These are phyloP conservation scores for Litchi chinensis DNA, from an alignment of 345 rosid genomes.

Conservation along the genomic window DNA sequence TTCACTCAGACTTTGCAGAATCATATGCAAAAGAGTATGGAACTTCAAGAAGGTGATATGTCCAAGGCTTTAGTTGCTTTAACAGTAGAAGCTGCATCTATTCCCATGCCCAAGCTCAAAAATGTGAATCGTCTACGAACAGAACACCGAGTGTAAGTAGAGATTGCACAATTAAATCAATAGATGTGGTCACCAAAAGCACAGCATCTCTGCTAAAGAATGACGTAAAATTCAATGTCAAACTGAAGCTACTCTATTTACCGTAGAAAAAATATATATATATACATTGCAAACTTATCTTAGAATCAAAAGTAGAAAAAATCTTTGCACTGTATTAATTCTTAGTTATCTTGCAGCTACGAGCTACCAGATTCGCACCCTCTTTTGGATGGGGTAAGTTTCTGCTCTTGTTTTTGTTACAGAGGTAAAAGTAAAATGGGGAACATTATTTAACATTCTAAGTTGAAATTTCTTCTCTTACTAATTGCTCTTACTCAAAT, in stretches of 20 bases:
- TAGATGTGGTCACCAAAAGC: not conserved
- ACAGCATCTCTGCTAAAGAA: not conserved
- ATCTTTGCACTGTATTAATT: constrained; percentile 22
- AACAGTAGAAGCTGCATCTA: constrained; percentile 71
- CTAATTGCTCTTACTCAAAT: constrained; percentile 23
- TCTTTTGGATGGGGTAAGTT: constrained; percentile 71
- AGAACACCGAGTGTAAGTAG: constrained; percentile 91
- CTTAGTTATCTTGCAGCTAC: constrained; percentile 53
- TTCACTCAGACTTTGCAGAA: constrained; percentile 67
- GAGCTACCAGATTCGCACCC: constrained; percentile 92
- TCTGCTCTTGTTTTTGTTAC: not conserved
- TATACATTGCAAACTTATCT: not conserved
- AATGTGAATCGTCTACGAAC: constrained; percentile 82
- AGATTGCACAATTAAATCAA: constrained; percentile 1
- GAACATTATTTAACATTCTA: not conserved
- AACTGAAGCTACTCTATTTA: not conserved
- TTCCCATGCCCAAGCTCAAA: constrained; percentile 84
- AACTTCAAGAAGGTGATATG: constrained; percentile 66
- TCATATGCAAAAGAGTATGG: constrained; percentile 65
- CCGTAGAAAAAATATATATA: not conserved
- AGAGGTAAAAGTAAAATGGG: not conserved
- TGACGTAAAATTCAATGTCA: not conserved
- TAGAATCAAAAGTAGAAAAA: constrained; percentile 1
- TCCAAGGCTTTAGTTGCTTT: constrained; percentile 84
- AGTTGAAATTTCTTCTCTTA: constrained; percentile 16